Evolutionary conservation across 768 basidiomycete species (phyloP).

Genomic region (Galerina marginata): DNA sequence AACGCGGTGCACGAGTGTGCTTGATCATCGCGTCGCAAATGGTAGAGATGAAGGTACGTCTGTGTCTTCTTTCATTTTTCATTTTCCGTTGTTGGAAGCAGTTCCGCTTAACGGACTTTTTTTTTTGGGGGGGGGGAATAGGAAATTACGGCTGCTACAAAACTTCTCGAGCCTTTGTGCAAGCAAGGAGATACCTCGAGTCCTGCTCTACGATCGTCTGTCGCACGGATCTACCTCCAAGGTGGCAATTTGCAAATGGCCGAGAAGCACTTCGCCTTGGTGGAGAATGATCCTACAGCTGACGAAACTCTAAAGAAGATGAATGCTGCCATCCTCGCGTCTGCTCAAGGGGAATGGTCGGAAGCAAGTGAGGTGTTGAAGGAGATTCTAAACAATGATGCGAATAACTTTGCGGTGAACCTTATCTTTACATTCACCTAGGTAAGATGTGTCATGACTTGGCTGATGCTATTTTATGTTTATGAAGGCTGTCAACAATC

Average conservation of each 20-base stretch:
- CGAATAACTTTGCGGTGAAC: conserved; percentile 63
- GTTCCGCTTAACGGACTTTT: neutral
- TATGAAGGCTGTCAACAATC: conserved; percentile 73
- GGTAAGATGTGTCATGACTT: neutral
- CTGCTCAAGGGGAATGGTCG: conserved; percentile 75
- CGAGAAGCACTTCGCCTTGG: conserved; percentile 58
- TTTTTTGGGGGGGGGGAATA: conserved; percentile 27
- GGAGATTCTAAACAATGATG: conserved; percentile 52
- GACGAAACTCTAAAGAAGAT: conserved; percentile 54
- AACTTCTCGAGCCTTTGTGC: conserved; percentile 72
- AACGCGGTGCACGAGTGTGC: conserved; percentile 75
- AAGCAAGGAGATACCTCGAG: conserved; percentile 45
- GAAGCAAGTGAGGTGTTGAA: conserved; percentile 52
- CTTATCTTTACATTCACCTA: neutral
- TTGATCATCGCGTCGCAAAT: conserved; percentile 83
- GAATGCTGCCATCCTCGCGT: conserved; percentile 70
- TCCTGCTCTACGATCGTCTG: conserved; percentile 66
- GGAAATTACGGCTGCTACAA: conserved; percentile 75
- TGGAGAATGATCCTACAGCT: conserved; percentile 49
- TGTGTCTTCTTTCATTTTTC: neutral
- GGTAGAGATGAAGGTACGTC: conserved; percentile 79
- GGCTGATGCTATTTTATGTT: neutral
- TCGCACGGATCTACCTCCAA: conserved; percentile 79
- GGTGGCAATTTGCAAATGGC: conserved; percentile 69
- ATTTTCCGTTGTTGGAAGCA: neutral